Evolutionary conservation across 2,329 filamentous ascomycete species (phyloP).

Genomic region (Ascosphaera acerosa): DNA sequence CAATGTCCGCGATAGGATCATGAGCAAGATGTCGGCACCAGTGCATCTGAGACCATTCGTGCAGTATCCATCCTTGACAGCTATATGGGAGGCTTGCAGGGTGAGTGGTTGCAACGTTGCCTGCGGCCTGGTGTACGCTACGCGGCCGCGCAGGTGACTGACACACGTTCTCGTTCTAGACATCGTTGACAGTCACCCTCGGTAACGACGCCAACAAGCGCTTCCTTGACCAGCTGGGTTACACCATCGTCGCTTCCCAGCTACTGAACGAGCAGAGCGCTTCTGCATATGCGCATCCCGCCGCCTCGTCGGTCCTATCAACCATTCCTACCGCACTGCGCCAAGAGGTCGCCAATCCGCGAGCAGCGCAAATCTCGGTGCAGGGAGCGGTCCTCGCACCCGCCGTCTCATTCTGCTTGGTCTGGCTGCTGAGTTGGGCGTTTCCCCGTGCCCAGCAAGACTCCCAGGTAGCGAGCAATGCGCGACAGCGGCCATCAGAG

Average conservation of each 20-base stretch:
- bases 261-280: constrained; percentile 40
- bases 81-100: neutral
- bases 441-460: constrained; percentile 34
- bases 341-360: constrained; percentile 12
- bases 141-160: too few relatives aligned
- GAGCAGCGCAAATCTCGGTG: constrained; percentile 27
- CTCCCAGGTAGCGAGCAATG: too few relatives aligned
- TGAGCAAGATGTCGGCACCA: neutral
- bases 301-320: constrained; percentile 13
- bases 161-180: too few relatives aligned
- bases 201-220: constrained; percentile 55
- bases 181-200: constrained; percentile 44
- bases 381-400: constrained; percentile 41
- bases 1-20: neutral
- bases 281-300: constrained; percentile 16
- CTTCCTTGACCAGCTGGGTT: constrained; percentile 81
- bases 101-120: too few relatives aligned
- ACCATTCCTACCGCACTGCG: constrained; percentile 8
- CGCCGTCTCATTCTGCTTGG: constrained; percentile 32
- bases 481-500: too few relatives aligned
- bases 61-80: neutral
- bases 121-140: too few relatives aligned
- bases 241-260: constrained; percentile 78
- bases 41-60: neutral
- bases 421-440: constrained; percentile 47